phyloP scores from a whole-genome alignment of 495 filamentous ascomycete genomes.

The Chlorociboria aeruginascens region DNA sequence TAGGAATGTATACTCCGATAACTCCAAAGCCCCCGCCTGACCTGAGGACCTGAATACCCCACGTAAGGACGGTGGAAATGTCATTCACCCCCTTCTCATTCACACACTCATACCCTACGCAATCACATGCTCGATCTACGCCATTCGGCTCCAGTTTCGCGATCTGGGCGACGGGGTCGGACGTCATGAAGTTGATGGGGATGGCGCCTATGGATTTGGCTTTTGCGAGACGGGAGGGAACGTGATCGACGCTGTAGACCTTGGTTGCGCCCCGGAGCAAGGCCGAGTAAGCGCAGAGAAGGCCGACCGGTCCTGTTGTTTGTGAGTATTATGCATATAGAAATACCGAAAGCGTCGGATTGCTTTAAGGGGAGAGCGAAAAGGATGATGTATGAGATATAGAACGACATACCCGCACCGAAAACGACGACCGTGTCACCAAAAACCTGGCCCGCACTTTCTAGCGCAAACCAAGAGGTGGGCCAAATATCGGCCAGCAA shows the following conservation, averaged over 20 bases:
- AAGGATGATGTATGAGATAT: slow-evolving; percentile 19
- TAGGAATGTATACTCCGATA: slow-evolving; percentile 12
- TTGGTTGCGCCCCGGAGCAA: slow-evolving; percentile 27
- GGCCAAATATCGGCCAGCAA: slow-evolving; percentile 25
- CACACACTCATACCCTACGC: slow-evolving; percentile 7
- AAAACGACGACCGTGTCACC: slow-evolving; percentile 34
- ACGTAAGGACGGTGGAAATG: neutral
- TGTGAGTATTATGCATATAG: neutral
- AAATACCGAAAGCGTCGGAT: neutral
- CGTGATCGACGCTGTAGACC: slow-evolving; percentile 22
- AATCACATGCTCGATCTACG: slow-evolving; percentile 18
- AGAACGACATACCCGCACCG: slow-evolving; percentile 19
- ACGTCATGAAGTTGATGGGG: slow-evolving; percentile 14
- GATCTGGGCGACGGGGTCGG: slow-evolving; percentile 9
- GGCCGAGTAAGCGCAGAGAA: slow-evolving; percentile 27
- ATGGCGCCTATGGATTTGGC: slow-evolving; percentile 19
- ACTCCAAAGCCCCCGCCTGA: slow-evolving; percentile 3
- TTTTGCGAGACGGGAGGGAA: slow-evolving; percentile 15
- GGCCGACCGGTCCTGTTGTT: slow-evolving; percentile 20
- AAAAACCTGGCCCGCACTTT: slow-evolving; percentile 23
- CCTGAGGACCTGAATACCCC: slow-evolving; percentile 4
- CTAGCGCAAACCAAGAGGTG: slow-evolving; percentile 27
- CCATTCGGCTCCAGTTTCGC: slow-evolving; percentile 22
- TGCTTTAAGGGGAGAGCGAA: neutral
- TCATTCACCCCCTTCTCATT: slow-evolving; percentile 2